These are phyloP conservation scores for Candida neerlandica DNA, from an alignment of 1,139 yeast genomes.

Conservation along the genomic window DNA sequence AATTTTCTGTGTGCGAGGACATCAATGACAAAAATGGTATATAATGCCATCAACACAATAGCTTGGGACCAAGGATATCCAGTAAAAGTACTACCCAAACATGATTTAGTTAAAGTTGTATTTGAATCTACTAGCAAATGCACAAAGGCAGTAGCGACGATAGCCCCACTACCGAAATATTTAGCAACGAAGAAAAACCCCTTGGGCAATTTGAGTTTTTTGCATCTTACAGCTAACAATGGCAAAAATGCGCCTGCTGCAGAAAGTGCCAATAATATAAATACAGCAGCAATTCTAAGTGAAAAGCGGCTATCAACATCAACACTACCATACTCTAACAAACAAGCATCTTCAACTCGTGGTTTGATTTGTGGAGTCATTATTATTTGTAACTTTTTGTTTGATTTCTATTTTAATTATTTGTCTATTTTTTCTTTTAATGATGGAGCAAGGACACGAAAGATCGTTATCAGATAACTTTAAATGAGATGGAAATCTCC, in stretches of 20 bases:
- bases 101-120: slow-evolving; percentile 25
- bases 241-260: slow-evolving; percentile 37
- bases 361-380: neutral
- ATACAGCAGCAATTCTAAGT: slow-evolving; percentile 27
- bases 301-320: neutral
- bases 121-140: slow-evolving; percentile 36
- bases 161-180: slow-evolving; percentile 39
- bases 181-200: slow-evolving; percentile 30
- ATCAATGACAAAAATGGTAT: slow-evolving; percentile 34
- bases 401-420: neutral
- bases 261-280: slow-evolving; percentile 32
- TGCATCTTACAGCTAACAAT: slow-evolving; percentile 24
- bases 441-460: no score
- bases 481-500: no score
- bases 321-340: neutral
- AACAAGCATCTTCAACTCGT: neutral
- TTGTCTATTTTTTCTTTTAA: no score
- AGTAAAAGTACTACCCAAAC: slow-evolving; percentile 31
- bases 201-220: slow-evolving; percentile 25
- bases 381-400: neutral
- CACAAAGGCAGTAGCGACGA: slow-evolving; percentile 38
- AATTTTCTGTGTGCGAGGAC: slow-evolving; percentile 28
- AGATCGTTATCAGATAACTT: no score
- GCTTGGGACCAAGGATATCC: slow-evolving; percentile 41
- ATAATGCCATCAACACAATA: slow-evolving; percentile 35